A percentile compares a stretch with the other conserved stretches of the same genome.
Evolutionary conservation across 1,139 yeast species (phyloP).

Genomic region (Petasospora rhodanensis): DNA sequence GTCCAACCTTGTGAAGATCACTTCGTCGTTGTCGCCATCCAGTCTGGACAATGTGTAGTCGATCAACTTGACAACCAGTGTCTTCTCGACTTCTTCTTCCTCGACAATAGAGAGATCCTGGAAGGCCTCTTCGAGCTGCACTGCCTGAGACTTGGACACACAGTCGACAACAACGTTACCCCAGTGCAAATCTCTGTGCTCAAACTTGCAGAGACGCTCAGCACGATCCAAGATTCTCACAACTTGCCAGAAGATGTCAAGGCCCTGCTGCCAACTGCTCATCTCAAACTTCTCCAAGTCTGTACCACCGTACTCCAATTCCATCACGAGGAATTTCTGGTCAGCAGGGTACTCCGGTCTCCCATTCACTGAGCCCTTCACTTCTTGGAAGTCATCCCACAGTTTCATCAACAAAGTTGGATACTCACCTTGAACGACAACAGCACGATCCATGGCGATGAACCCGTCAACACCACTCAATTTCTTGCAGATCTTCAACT

Average conservation of each 20-base stretch:
- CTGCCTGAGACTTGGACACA: slow-evolving; percentile 5
- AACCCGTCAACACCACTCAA: slow-evolving; percentile 38
- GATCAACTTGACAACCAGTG: slow-evolving; percentile 44
- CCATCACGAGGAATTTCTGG: slow-evolving; percentile 42
- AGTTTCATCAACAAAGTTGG: slow-evolving; percentile 36
- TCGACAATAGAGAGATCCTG: slow-evolving; percentile 25
- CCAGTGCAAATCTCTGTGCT: slow-evolving; percentile 65
- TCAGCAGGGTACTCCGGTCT: slow-evolving; percentile 32
- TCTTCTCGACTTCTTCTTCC: slow-evolving; percentile 18
- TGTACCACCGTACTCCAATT: slow-evolving; percentile 43
- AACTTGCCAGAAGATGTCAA: slow-evolving; percentile 48
- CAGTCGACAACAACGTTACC: slow-evolving; percentile 45
- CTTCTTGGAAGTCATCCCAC: slow-evolving; percentile 40
- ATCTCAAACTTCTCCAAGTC: slow-evolving; percentile 42
- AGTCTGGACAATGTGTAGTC: slow-evolving; percentile 55
- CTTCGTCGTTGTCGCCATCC: slow-evolving; percentile 25
- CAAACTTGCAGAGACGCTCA: slow-evolving; percentile 49
- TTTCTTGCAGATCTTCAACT: slow-evolving; percentile 39
- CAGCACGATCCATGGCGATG: slow-evolving; percentile 36
- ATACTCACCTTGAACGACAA: slow-evolving; percentile 43
- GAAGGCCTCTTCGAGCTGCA: slow-evolving; percentile 18
- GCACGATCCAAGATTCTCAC: slow-evolving; percentile 44
- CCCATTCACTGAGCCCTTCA: slow-evolving; percentile 29
- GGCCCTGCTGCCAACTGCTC: slow-evolving; percentile 48
- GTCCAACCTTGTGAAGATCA: slow-evolving; percentile 38